Percentiles rank a stretch among this genome's conserved stretches.
phyloP scores from a whole-genome alignment of 164 flowering plant species.

The Sedum album region DNA sequence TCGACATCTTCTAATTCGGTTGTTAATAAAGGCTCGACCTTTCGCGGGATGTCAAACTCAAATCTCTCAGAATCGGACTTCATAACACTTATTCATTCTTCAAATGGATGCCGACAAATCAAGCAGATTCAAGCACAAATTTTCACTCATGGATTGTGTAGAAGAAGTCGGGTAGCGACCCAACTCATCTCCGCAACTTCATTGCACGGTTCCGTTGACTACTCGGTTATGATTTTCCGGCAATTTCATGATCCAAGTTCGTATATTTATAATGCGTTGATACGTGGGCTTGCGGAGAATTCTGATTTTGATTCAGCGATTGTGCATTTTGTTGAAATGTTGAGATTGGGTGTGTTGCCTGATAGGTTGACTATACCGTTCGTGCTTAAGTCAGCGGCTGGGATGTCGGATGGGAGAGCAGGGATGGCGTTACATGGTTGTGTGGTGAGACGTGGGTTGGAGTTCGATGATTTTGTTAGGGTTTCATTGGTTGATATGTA shows the following conservation, averaged over 20 bases:
- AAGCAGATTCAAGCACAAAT: conserved; percentile 43
- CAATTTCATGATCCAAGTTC: conserved; percentile 16
- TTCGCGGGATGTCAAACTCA: neutral
- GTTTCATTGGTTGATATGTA: conserved; percentile 48
- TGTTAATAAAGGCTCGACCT: conserved; percentile 17
- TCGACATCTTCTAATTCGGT: conserved; percentile 10
- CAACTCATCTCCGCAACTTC: conserved; percentile 35
- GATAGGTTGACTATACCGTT: conserved; percentile 40
- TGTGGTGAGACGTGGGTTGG: conserved; percentile 29
- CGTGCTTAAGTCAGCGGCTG: conserved; percentile 30
- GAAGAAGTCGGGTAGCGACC: conserved; percentile 23
- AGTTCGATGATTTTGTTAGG: conserved; percentile 35
- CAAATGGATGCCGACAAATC: conserved; percentile 22
- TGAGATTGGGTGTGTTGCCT: conserved; percentile 23
- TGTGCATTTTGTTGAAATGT: conserved; percentile 26
- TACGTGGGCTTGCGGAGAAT: conserved; percentile 33
- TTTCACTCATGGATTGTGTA: conserved; percentile 18
- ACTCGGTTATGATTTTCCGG: conserved; percentile 27
- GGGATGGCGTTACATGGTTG: conserved; percentile 27
- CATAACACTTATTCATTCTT: conserved; percentile 30
- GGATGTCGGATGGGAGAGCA: conserved; percentile 15
- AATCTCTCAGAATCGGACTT: conserved; percentile 14
- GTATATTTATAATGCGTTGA: conserved; percentile 35
- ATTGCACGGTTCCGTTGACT: conserved; percentile 20
- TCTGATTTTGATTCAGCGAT: conserved; percentile 17